Evolutionary conservation across 2,329 filamentous ascomycete species (phyloP), one percentile per base, ranked within the genome.

Genomic region (Apiospora rasikravindrae): DNA sequence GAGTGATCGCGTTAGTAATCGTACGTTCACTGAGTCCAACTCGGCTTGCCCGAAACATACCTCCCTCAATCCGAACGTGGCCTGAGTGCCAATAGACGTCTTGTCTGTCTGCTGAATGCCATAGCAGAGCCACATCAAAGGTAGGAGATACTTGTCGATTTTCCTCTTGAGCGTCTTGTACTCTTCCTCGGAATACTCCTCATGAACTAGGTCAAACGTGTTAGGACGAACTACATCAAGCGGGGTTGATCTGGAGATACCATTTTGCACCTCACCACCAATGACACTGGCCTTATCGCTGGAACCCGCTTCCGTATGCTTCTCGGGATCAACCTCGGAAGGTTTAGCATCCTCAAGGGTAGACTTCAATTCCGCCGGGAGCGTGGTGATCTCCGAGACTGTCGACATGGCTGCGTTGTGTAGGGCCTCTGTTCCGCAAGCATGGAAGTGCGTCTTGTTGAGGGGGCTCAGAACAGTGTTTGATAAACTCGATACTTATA

Each of bases 71-170:
- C 83, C 83, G 67, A 84, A 83, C 0, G 78, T 82, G 22, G 83
- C 82, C 69, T 84, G 82, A 0, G 78, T 81, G 26, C 82, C 78
- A 22, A 84, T 77, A 0, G 82, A 81, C 1, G 83, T 86, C 76
- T 86, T 86, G 76, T 86, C 84, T 0, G 81, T 82, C 74, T 86
- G 85, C 73, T 87, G 86, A 68, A 86, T 84, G 47, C 85, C 85
- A 72, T 86, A 86, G 74, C 84, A 86, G 10, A 83, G 77, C 81
- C 83, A 87, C 84, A 87, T 86, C 57, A 86, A 75, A 1, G 84
- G 84, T 0, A 86, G 79, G 22, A 87, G 77, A 72, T 83, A 85
- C n/a, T 79, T 79, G 73, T 86, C 85, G 24, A 84, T 81, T 73
- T 86, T 86, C 42, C 77, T 77, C 74, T 80, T 82, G 16, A 84